Percentiles rank a stretch among this genome's conserved stretches.
phyloP scores from a whole-genome alignment of 352 stramenopile genomes.

The Globisporangium megalacanthum region DNA sequence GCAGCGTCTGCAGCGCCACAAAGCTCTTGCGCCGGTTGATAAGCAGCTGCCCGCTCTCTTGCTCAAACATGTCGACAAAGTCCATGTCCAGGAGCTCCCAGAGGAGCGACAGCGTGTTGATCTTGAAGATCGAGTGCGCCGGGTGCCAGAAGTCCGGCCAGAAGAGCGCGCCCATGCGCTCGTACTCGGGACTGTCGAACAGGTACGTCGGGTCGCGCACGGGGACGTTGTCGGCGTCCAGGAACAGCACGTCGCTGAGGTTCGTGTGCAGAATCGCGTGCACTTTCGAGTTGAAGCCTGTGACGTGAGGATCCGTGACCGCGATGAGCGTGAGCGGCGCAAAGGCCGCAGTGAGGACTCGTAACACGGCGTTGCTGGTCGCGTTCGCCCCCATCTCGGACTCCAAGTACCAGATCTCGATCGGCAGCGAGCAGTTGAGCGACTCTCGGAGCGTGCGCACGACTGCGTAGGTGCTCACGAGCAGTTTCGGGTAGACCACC shows the following conservation, averaged over 20 bases:
- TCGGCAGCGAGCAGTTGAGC: slow-evolving; percentile 37
- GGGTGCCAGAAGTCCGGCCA: slow-evolving; percentile 66
- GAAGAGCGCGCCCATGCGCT: slow-evolving; percentile 35
- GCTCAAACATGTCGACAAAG: slow-evolving; percentile 62
- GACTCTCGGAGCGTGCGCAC: slow-evolving; percentile 30
- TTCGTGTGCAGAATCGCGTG: slow-evolving; percentile 32
- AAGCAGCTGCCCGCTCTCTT: slow-evolving; percentile 59
- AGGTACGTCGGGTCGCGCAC: slow-evolving; percentile 44
- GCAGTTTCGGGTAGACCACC: slow-evolving; percentile 48
- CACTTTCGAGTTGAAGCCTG: slow-evolving; percentile 45
- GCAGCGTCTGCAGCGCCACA: slow-evolving; percentile 24
- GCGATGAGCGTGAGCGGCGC: slow-evolving; percentile 20
- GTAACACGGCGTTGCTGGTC: slow-evolving; percentile 14
- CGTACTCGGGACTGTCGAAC: slow-evolving; percentile 33
- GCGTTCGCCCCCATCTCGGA: slow-evolving; percentile 29
- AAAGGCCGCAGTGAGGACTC: slow-evolving; percentile 18
- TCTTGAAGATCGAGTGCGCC: slow-evolving; percentile 56
- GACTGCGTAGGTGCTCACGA: slow-evolving; percentile 35
- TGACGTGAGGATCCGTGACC: slow-evolving; percentile 23
- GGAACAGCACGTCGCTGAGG: slow-evolving; percentile 34
- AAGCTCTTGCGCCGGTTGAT: slow-evolving; percentile 35
- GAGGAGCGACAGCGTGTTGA: slow-evolving; percentile 37
- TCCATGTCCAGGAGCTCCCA: slow-evolving; percentile 42
- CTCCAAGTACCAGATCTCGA: slow-evolving; percentile 53
- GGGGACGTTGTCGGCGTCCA: slow-evolving; percentile 52